Base-by-base conservation (phyloP, 352 stramenopile genomes). In the Globisporangium orthogonon region DNA sequence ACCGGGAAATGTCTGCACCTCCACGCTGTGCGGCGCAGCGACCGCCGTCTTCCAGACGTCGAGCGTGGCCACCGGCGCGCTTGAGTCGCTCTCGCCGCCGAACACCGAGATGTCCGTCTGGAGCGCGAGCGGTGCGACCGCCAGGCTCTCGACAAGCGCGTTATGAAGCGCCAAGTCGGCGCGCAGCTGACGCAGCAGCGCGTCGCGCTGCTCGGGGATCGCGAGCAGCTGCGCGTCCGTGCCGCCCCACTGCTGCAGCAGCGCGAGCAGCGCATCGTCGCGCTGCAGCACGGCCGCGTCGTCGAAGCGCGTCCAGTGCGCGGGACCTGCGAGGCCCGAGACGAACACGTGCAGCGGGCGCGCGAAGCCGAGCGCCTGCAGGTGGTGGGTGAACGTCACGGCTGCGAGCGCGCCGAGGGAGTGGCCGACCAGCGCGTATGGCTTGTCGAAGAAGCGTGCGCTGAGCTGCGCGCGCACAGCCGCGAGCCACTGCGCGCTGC, bases 361-460 rank as follows among this genome's bases (percentile, higher is more conserved):
- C 14, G 78, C 72, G 50, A 86, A 87, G 33, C 71, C 50, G 40
- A 65, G 65, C 15, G 62, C 52, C 13, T 78, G 62, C 11, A 91
- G 69, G 59, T 67, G 62, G 35, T 70, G 65, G 62, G 78, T 63
- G 39, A 91, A 65, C 37, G 71, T 76, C 11, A 91, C 62, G 43
- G 74, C 75, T 44, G 73, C 64, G 28, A 87, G 59, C 40, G 81
- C 78, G n/a, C 81, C 81, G 11, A 91, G 65, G 60, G 76, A 87
- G 65, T 91, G 81, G 52, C 81, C 81, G 29, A 83, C 41, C 30
- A 91, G 52, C 39, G 84, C 76, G 57, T 84, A 91, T 0, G 71
- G 78, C 61, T 91, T 91, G 61, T 84, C 76, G 54, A 91, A 89
- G 65, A 91, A 91, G 43, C 70, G 67, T 50, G 60, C 61, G 52